Evolutionary conservation across 148 eudicot genomes (phyloP).

Genomic region (Limonium bicolor): DNA sequence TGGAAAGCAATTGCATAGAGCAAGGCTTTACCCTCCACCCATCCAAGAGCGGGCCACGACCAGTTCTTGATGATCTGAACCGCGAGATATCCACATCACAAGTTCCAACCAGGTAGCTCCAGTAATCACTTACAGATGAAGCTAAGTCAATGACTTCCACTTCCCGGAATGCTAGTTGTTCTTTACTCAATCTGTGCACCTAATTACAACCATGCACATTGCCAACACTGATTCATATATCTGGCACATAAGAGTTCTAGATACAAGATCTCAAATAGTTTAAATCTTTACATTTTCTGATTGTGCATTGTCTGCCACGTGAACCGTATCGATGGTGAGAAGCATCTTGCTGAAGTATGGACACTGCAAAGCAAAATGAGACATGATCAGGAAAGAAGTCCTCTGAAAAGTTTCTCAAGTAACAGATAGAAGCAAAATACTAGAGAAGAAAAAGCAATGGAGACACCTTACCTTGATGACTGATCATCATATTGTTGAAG

Average conservation of each 20-base stretch:
- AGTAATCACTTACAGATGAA: constrained; percentile 31
- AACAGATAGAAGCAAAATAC: not conserved
- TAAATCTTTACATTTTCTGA: constrained; percentile 63
- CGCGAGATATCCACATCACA: constrained; percentile 28
- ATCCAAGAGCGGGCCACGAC: constrained; percentile 50
- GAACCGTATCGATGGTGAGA: constrained; percentile 47
- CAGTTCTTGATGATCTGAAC: constrained; percentile 40
- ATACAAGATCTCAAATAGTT: too few relatives aligned
- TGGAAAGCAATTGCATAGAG: too few relatives aligned
- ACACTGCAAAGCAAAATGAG: constrained; percentile 23
- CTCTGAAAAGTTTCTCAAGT: not conserved
- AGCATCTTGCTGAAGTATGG: constrained; percentile 37
- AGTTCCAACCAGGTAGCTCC: constrained; percentile 47
- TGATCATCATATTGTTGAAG: constrained; percentile 1
- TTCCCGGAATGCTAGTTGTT: constrained; percentile 38
- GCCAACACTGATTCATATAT: too few relatives aligned
- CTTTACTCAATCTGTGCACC: constrained; percentile 48
- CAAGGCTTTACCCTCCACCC: constrained; percentile 43
- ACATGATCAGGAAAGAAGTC: not conserved
- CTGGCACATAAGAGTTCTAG: too few relatives aligned
- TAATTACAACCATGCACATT: constrained; percentile 8
- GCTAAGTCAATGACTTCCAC: constrained; percentile 55
- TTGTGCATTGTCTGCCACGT: constrained; percentile 40
- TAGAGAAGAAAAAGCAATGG: too few relatives aligned
- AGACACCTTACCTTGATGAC: constrained; percentile 6